Base-by-base conservation (phyloP, 495 filamentous ascomycete genomes). In the Penicillium mononematosum region DNA sequence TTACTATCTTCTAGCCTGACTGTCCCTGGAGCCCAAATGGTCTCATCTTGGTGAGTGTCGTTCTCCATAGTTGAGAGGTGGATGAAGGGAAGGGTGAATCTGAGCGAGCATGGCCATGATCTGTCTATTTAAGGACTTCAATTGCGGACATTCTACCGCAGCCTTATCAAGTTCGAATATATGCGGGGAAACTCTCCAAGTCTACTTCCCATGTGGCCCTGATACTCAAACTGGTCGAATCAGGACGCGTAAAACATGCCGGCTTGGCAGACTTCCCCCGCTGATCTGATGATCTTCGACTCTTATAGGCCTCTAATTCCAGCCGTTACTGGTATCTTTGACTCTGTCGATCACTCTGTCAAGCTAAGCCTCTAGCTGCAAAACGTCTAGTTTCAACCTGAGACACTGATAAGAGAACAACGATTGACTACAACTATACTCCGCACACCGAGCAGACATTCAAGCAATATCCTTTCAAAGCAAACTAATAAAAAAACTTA, bases 21-120 rank as follows among this genome's bases (percentile, higher is more conserved):
- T 34, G 65, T 68, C 24, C 65, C 65, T 7, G 65, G 65, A 12
- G 65, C 60, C 65, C 65, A 68, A 41, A 68, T 64, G 25, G 52
- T 27, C 50, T 58, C 66, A 53, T 68, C 63, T 7, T 41, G 43
- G 42, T 59, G n/a, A 56, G 59, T 19, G 27, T 53, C 51, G 19
- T 50, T 47, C 43, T 50, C 55, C 64, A 64, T 64, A 17, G 25
- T 47, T 43, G 46, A 22, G 19, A 3, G 32, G 17, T 14, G 45
- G 43, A 14, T 36, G 31, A 4, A 34, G 11, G 11, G 22, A 43
- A 25, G 27, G 46, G 14, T 34, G 20, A 11, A 32, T 11, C 24
- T 9, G 42, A 14, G 31, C 31, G 14, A 19, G 20, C 16, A 42
- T 9, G 14, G 14, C 2, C 24, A n/a, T 29, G 2, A 9, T 29